Evolutionary conservation across 1,139 yeast species (phyloP), one percentile per base, ranked within the genome.

Genomic region (Casaregolazyma suthepensis): DNA sequence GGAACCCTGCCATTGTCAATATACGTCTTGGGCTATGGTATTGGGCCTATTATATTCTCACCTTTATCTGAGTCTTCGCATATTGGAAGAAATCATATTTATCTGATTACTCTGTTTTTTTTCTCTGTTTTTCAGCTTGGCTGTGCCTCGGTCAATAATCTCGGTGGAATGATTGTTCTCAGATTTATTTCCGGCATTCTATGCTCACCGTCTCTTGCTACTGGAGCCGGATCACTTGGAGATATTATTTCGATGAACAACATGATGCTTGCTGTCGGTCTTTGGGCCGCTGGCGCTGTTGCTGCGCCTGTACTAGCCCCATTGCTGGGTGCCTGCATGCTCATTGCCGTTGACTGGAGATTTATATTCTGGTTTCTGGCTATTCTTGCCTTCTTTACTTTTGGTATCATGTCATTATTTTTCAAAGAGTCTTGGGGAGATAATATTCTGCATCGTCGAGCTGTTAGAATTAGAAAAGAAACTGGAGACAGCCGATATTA

Each of bases 211-310:
- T 90, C 95, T 0, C 75, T 90, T 65, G 83, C 95, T 3, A 82
- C 88, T 60, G 96, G 93, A 12, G 94, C 91, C 55, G 97, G 96
- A 56, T 82, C 96, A 3, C 79, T 89, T 56, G 77, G 85, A 55
- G 97, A 90, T 69, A 56, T 68, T 23, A 55, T 61, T 23, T 29
- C 58, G 35, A 63, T 62, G 1, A 54, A 53, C 12, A 48, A 56
- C 9, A 31, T 58, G 22, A 54, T 57, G 2, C 35, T 63, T 29
- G 53, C 57, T 45, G 55, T 83, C 18, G 81, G 71, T 61, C 45
- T 74, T 63, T 81, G 75, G 84, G 81, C 78, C 66, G 75, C 61
- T 54, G 81, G 70, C 67, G 81, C 77, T 62, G 81, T 74, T 59
- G 74, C 69, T 56, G 90, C 89, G 44, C 87, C 88, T 0, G 78